Percentiles rank a stretch among this genome's conserved stretches.
phyloP scores from a whole-genome alignment of 345 rosid species.

The Durio zibethinus region DNA sequence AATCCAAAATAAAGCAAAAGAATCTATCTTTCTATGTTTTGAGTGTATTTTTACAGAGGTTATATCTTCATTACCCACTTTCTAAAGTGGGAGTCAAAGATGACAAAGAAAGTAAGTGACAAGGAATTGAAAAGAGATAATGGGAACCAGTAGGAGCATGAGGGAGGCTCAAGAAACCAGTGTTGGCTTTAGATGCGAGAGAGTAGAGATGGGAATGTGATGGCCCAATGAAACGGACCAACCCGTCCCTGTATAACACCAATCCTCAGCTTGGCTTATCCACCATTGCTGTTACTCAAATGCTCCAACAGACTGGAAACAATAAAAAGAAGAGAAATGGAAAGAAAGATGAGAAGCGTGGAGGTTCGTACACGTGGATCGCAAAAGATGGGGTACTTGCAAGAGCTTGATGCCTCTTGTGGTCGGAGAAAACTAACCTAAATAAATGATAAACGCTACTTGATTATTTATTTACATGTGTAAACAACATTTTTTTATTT shows the following conservation, averaged over 20 bases:
- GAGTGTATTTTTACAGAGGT: not conserved
- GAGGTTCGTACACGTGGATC: not conserved
- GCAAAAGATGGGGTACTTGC: not conserved
- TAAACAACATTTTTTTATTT: too few species aligned
- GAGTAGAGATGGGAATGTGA: conserved; percentile 62
- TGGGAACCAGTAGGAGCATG: conserved; percentile 63
- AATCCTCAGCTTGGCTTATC: conserved; percentile 87
- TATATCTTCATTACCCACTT: not conserved
- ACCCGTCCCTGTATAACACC: conserved; percentile 78
- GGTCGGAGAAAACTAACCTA: too few species aligned
- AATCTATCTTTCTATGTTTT: not conserved
- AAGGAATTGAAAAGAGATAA: not conserved
- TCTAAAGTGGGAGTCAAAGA: not conserved
- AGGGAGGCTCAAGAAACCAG: conserved; percentile 82
- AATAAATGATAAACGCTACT: too few species aligned
- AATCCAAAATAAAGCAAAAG: not conserved
- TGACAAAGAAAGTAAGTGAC: not conserved
- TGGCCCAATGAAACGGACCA: conserved; percentile 52
- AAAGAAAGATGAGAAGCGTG: not conserved
- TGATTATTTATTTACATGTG: too few species aligned
- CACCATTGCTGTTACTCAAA: conserved; percentile 53
- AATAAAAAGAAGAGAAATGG: not conserved
- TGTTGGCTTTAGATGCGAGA: conserved; percentile 58
- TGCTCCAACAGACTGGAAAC: not conserved
- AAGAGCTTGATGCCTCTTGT: not conserved